Conservation (phyloP, 257 asterid species). For the Misopates orontium region DNA sequence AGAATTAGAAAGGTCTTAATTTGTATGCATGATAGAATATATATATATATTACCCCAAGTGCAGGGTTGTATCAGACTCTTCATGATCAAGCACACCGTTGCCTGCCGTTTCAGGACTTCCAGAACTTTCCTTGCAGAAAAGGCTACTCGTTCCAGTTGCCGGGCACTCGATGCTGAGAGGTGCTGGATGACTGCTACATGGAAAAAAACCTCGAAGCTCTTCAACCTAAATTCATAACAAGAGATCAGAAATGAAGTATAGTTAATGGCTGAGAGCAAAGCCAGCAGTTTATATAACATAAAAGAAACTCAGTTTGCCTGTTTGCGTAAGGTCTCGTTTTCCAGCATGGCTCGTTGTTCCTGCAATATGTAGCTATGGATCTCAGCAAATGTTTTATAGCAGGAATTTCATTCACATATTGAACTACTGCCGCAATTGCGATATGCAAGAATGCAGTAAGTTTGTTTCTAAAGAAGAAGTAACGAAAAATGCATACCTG, state of each 20-base stretch:
- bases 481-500: constrained; percentile 36
- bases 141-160: constrained; percentile 24
- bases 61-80: constrained; percentile 51
- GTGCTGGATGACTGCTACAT: constrained; percentile 20
- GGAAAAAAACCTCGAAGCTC: constrained; percentile 37
- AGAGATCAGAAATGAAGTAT: constrained; percentile 5
- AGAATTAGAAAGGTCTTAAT: background rate
- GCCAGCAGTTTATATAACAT: constrained; percentile 22
- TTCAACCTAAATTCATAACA: constrained; percentile 39
- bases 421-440: background rate
- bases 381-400: background rate
- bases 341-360: constrained; percentile 51
- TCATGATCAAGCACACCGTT: constrained; percentile 41
- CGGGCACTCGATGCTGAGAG: constrained; percentile 34
- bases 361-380: constrained; percentile 29
- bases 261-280: background rate
- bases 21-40: background rate
- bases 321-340: constrained; percentile 50
- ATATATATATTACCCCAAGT: constrained; percentile 35
- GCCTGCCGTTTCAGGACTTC: constrained; percentile 42
- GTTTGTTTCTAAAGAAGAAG: background rate
- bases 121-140: constrained; percentile 29
- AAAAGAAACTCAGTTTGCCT: constrained; percentile 35
- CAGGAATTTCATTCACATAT: background rate
- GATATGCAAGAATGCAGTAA: background rate